Base-by-base conservation (phyloP, 164 flowering plant genomes). In the Magnolia kwangsiensis region DNA sequence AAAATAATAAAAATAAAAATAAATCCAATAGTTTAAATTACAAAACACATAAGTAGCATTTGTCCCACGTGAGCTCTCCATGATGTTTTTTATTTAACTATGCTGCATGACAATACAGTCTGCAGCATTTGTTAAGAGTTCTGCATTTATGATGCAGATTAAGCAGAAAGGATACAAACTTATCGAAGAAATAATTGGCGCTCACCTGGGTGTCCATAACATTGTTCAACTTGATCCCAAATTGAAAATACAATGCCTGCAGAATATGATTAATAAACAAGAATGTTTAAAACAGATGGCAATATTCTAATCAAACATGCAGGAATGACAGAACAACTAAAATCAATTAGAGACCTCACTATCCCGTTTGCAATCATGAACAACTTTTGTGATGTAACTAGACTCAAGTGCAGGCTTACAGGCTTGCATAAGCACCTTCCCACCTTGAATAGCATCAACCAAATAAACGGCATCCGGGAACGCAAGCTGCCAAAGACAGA, bases 361-460 rank as follows among this genome's bases (percentile, higher is more conserved):
- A 84, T 96, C 99, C 67, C 98, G 89, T 86, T 92, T 94, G 94
- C 98, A 96, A 78, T 96, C 97, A 65, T 96, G 99, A 86, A 96
- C 89, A 79, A 94, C 98, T 91, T 96, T 96, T 77, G 91, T 92
- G 90, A 96, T 81, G 87, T 89, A 85, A 76, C 79, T 84, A 84
- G 99, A 96, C 84, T 96, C 99, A 78, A 96, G 97, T 76, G 94
- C 97, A 85, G 99, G 99, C 91, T 94, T 91, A 89, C 99, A 96
- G 78, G 97, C 97, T 83, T 81, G 85, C 83, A 96, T 80, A 79
- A 96, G 91, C 77, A 65, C 69, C 77, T 86, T 85, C 67, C 98
- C 99, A 68, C 99, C 99, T 77, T 85, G 79, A 84, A 87, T 77
- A 70, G 89, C 94, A 86, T 96, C 99, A 81, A 96, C 95, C 86